phyloP scores from a whole-genome alignment of 2,329 filamentous ascomycete genomes.

The Xylariales sp. region DNA sequence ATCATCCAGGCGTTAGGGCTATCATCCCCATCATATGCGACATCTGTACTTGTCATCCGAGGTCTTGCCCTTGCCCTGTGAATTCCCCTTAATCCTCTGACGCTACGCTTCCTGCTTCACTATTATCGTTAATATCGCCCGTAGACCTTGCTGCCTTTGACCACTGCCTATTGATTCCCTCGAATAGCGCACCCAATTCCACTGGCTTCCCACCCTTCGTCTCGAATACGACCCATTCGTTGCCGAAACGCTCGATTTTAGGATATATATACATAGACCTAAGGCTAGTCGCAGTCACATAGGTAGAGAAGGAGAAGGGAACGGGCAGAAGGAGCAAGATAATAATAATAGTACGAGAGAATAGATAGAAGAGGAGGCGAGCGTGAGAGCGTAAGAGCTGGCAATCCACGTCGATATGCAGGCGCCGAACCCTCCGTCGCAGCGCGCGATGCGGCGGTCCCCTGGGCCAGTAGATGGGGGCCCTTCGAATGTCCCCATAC shows the following conservation, averaged over 20 bases:
- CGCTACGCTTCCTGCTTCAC: slow-evolving; percentile 9
- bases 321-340: slow-evolving; percentile 18
- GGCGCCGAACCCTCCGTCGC: slow-evolving; percentile 60
- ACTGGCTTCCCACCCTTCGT: slow-evolving; percentile 20
- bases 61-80: slow-evolving; percentile 29
- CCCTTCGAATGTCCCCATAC: slow-evolving; percentile 62
- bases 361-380: slow-evolving; percentile 34
- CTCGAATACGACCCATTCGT: slow-evolving; percentile 27
- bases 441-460: slow-evolving; percentile 69
- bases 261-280: slow-evolving; percentile 39
- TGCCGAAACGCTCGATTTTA: slow-evolving; percentile 33
- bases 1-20: slow-evolving; percentile 36
- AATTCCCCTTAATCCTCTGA: slow-evolving; percentile 30
- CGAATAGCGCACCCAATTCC: slow-evolving; percentile 25
- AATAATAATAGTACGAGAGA: slow-evolving; percentile 31
- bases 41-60: slow-evolving; percentile 37
- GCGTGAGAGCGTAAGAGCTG: slow-evolving; percentile 24
- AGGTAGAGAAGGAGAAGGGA: slow-evolving; percentile 21
- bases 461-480: slow-evolving; percentile 70
- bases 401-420: slow-evolving; percentile 58
- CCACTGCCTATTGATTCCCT: slow-evolving; percentile 30
- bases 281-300: slow-evolving; percentile 23
- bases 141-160: slow-evolving; percentile 33
- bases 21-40: slow-evolving; percentile 35
- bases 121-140: slow-evolving; percentile 16